Evolutionary conservation across 768 basidiomycete species (phyloP).

Genomic region (Tylopilus sp.): DNA sequence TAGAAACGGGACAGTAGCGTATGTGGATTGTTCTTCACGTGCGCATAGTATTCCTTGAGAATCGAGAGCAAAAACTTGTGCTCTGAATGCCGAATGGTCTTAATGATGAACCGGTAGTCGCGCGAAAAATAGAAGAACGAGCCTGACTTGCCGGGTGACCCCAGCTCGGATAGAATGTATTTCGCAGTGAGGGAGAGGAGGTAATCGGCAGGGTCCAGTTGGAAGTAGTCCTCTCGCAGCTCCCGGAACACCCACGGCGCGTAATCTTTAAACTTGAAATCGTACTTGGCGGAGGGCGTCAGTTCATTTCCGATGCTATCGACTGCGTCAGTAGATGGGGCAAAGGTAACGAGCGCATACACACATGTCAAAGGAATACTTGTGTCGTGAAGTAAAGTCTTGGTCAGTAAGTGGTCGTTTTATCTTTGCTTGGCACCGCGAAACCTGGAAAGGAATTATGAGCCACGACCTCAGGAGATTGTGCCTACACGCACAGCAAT

Average conservation of each 20-base stretch:
- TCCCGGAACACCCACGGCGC: constrained; percentile 98
- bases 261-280: constrained; percentile 99
- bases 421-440: constrained; percentile 94
- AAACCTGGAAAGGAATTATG: constrained; percentile 60
- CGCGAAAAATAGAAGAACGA: constrained; percentile 99
- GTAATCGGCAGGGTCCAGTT: constrained; percentile 96
- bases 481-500: constrained; percentile 66
- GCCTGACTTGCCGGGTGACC: constrained; percentile 97
- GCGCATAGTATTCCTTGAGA: constrained; percentile 78
- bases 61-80: constrained; percentile 90
- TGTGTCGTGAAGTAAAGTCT: constrained; percentile 87
- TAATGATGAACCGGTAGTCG: constrained; percentile 99
- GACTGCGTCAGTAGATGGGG: constrained; percentile 3
- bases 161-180: constrained; percentile 96
- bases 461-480: not conserved
- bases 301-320: constrained; percentile 92
- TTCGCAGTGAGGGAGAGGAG: constrained; percentile 94
- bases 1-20: constrained; percentile 94
- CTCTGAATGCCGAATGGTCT: constrained; percentile 93
- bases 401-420: constrained; percentile 79
- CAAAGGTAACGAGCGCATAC: constrained; percentile 24
- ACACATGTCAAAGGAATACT: constrained; percentile 96
- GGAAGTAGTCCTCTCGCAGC: constrained; percentile 90
- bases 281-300: constrained; percentile 96
- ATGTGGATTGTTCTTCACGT: constrained; percentile 88